A percentile compares a stretch with the other conserved stretches of the same genome.
Conservation (phyloP, 1,139 yeast genomes). For the Hansenula lynferdii region DNA sequence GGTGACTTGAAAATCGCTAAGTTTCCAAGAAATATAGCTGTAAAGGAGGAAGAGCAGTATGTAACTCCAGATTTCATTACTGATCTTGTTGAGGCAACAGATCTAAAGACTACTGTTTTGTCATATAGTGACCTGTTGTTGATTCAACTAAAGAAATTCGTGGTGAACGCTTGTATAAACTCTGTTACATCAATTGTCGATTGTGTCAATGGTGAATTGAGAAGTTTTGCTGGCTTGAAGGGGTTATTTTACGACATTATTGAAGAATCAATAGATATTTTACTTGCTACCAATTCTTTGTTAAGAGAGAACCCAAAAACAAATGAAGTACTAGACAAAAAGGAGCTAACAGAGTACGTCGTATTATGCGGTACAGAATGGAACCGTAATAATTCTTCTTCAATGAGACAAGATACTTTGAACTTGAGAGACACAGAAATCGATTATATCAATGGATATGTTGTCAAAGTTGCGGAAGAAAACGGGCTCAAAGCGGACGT, state of each 20-base stretch:
- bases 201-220: constrained; percentile 70
- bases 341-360: constrained; percentile 36
- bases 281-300: constrained; percentile 26
- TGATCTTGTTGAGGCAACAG: constrained; percentile 22
- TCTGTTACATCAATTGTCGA: constrained; percentile 75
- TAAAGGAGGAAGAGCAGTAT: constrained; percentile 14
- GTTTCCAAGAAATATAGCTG: constrained; percentile 28
- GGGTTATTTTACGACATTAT: constrained; percentile 43
- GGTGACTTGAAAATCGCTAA: constrained; percentile 55
- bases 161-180: constrained; percentile 78
- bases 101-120: constrained; percentile 40
- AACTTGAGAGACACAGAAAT: constrained; percentile 65
- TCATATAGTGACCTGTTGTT: constrained; percentile 50
- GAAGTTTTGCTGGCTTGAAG: constrained; percentile 30
- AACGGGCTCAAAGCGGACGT: constrained; percentile 23
- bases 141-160: constrained; percentile 69
- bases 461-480: constrained; percentile 42
- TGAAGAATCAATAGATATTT: constrained; percentile 37
- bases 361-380: constrained; percentile 44
- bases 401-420: constrained; percentile 83
- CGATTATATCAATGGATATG: constrained; percentile 73
- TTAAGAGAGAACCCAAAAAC: constrained; percentile 20
- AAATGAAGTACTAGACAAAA: constrained; percentile 33
- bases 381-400: constrained; percentile 59
- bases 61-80: constrained; percentile 24